Evolutionary conservation across 208 protist genomes (phyloP), one percentile per base, ranked within the genome.

Genomic region (Trypanosoma cruzi): DNA sequence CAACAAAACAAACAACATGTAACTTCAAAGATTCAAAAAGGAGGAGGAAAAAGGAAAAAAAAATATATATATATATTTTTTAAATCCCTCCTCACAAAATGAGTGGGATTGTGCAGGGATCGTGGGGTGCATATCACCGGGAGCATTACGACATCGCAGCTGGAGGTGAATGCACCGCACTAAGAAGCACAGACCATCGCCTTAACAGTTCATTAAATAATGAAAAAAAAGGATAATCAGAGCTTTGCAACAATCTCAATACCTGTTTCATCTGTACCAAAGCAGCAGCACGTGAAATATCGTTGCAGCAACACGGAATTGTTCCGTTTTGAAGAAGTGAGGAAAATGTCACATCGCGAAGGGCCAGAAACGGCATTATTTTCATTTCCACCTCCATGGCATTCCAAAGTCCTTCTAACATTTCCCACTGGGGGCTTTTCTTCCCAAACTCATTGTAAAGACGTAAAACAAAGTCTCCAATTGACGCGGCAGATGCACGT

Each of bases 311-410:
- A 44, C 1, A 58, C 32, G 36, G 18, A n/a, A 24, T 20, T 6
- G 37, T 13, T 16, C 48, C 63, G 57, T 61, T 10, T 6, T 28
- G 10, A 58, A 77, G 22, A 6, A 77, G 55, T 34, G 64, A 28
- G 26, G 58, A 49, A 26, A 73, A 32, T 7, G 55, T 52, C 20
- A 28, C 64, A 11, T 62, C 62, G 20, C 20, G 20, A 28, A 64
- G 64, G 24, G 64, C 75, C 20, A 68, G 49, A 48, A 71, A 69
- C 26, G 73, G 70, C 32, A 65, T 26, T 7, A 64, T 10, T 29
- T 76, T 70, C 6, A 73, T 40, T 49, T 81, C 67, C 28, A 64
- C 34, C 34, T 57, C 50, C 16, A 71, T 55, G 16, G 75, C 70
- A 26, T 69, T 57, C 37, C 58, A 61, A 5, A 73, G 7, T 26